These are phyloP conservation scores for Neonectria neomacrospora DNA, from an alignment of 2,329 filamentous ascomycete genomes.

Conservation along the genomic window DNA sequence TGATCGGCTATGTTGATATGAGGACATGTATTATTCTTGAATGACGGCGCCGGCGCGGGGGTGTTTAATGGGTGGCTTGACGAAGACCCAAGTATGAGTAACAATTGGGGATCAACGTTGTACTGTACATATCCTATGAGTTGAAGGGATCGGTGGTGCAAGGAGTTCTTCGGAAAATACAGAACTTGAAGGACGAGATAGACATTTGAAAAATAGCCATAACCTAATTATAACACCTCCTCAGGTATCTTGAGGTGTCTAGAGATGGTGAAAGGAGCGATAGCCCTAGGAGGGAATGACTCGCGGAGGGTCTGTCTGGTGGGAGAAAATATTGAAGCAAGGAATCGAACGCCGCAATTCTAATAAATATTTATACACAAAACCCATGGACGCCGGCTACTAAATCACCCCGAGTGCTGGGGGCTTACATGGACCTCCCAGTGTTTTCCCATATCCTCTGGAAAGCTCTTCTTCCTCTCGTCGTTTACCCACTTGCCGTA, in stretches of 20 bases:
- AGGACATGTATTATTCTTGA: neutral
- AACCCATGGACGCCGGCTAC: conserved; percentile 22
- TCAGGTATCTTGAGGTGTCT: too few relatives aligned
- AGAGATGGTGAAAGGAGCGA: neutral
- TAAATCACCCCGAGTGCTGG: conserved; percentile 20
- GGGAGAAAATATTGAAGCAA: neutral
- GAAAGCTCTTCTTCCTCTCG: conserved; percentile 46
- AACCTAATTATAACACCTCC: neutral
- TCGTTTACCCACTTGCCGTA: conserved; percentile 55
- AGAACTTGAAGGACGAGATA: neutral
- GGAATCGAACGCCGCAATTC: conserved; percentile 23
- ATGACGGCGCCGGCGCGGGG: neutral
- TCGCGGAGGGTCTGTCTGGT: neutral
- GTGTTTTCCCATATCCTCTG: conserved; percentile 49
- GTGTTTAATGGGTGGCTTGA: neutral
- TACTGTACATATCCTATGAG: neutral
- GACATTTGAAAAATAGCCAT: conserved; percentile 12
- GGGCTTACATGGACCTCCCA: conserved; percentile 58
- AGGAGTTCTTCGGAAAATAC: neutral
- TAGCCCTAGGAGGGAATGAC: neutral
- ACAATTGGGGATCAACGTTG: neutral
- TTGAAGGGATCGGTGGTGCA: neutral
- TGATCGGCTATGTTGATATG: conserved; percentile 26
- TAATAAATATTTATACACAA: conserved; percentile 23
- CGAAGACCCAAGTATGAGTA: neutral